Evolutionary conservation across 1,284 basidiomycete species (phyloP), one percentile per base, ranked within the genome.

Genomic region (Mycosarcoma maydis): DNA sequence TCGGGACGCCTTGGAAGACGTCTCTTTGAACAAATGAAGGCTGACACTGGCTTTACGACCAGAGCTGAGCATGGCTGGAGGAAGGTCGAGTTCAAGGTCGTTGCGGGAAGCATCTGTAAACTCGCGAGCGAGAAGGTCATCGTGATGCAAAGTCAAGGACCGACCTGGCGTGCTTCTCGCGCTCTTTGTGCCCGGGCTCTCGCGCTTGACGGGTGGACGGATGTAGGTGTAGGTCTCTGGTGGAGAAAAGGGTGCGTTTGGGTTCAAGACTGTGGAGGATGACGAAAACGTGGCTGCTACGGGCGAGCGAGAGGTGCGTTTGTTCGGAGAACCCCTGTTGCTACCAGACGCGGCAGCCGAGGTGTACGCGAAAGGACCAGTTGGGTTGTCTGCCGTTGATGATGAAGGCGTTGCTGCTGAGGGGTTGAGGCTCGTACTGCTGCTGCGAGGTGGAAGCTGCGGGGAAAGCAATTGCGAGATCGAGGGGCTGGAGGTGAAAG

Each of bases 1-100:
- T 11, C 57, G 54, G 11, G 67, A 70, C 0, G 67, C 39, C 26
- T 64, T 59, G 13, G 57, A 54, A 4, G 68, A 74, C 13, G 75
- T 74, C 55, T 76, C 74, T 38, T 76, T 76, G 66, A 77, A 77
- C n/a, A 77, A 56, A 22, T 77, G 76, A 10, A 77, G 56, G 46
- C 68, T 72, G 29, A 77, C 76, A 38, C 68, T 73, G 20, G 76
- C 76, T 32, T 77, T 77, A n/a, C 76, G 64, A 33, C 76, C 76
- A 6, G 71, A 72, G 59, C 51, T 72, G 50, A 73, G 51, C 66
- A 75, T 68, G 22, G 73, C 66, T 6, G 73, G 72, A 20, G 73
- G 69, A 6, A 72, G 55, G 16, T 46, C 59, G 34, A 72, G 62
- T 33, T 74, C 72, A 5, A 61, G 44, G 14, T 64, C 56, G 20